Percentiles rank a stretch among this genome's conserved stretches.
Conservation (phyloP, 139 green algal species). For the Dunaliella sp. region DNA sequence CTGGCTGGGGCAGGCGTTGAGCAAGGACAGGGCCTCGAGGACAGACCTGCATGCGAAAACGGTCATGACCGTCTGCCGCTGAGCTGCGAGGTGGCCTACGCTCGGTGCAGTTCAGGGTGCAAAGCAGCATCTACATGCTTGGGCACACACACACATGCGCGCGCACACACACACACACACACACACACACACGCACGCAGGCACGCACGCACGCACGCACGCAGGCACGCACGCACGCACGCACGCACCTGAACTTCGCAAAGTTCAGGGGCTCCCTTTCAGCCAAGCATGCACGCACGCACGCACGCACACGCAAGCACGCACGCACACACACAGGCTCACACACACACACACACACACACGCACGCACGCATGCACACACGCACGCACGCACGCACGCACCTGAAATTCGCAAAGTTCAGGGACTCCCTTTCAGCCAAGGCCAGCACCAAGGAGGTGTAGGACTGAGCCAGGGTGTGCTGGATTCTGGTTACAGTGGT, state of each 20-base stretch:
- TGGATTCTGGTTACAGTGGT: conserved; percentile 3
- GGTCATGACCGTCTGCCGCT: no score
- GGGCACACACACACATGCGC: no score
- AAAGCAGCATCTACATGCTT: conserved; percentile 20
- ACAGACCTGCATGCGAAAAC: conserved; percentile 24
- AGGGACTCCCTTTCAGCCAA: neutral
- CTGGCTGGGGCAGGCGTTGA: neutral
- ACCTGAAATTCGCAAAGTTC: neutral
- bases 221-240: no score
- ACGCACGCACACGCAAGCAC: neutral
- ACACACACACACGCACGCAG: no score
- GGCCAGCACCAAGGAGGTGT: neutral
- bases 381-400: neutral
- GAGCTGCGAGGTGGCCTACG: no score
- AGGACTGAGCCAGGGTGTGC: conserved; percentile 8
- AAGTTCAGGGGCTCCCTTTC: conserved; percentile 5
- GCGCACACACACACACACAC: no score
- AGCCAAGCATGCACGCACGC: neutral
- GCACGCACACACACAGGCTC: no score
- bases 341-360: neutral
- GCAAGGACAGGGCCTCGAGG: conserved; percentile 7
- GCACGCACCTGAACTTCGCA: conserved; percentile 15
- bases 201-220: no score
- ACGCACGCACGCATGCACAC: conserved; percentile 5
- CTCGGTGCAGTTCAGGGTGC: no score